These are phyloP conservation scores for Cercospora sp. DNA, from an alignment of 2,329 filamentous ascomycete species.

Conservation along the genomic window DNA sequence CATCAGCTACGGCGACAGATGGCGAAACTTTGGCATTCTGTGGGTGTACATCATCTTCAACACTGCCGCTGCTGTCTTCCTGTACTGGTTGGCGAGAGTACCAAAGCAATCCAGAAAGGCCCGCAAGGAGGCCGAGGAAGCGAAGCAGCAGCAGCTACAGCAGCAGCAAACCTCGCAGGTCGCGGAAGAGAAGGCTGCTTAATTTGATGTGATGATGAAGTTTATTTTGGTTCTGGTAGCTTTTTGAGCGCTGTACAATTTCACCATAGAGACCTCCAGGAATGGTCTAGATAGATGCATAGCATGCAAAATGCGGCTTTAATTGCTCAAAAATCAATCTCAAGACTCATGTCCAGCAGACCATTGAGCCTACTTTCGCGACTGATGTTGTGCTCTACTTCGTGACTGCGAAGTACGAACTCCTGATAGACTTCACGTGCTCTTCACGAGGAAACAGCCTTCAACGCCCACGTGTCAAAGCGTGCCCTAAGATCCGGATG, in stretches of 20 bases:
- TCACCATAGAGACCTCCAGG: not conserved
- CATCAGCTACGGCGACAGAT: constrained; percentile 47
- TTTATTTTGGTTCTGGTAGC: not conserved
- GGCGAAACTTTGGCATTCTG: constrained; percentile 57
- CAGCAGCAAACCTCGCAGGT: not conserved
- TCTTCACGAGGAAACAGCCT: not conserved
- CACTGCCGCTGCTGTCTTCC: constrained; percentile 47
- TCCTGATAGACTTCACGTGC: not conserved
- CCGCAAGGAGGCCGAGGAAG: constrained; percentile 45
- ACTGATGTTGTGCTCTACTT: not conserved
- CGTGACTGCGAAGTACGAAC: not conserved
- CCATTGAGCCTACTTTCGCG: not conserved
- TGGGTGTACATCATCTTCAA: constrained; percentile 57
- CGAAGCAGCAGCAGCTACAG: not conserved
- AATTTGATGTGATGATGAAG: not conserved
- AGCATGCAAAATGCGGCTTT: not conserved
- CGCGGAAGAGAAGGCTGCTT: not conserved
- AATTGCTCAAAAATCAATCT: not conserved
- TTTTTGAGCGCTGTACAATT: not conserved
- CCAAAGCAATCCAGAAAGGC: constrained; percentile 51
- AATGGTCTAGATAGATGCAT: not conserved
- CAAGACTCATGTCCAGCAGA: not conserved
- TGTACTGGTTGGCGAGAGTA: constrained; percentile 58
- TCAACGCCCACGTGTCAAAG: not conserved
- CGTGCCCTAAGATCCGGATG: not conserved